Evolutionary conservation across 2,329 filamentous ascomycete species (phyloP).

Genomic region (Scytalidium lignicola): DNA sequence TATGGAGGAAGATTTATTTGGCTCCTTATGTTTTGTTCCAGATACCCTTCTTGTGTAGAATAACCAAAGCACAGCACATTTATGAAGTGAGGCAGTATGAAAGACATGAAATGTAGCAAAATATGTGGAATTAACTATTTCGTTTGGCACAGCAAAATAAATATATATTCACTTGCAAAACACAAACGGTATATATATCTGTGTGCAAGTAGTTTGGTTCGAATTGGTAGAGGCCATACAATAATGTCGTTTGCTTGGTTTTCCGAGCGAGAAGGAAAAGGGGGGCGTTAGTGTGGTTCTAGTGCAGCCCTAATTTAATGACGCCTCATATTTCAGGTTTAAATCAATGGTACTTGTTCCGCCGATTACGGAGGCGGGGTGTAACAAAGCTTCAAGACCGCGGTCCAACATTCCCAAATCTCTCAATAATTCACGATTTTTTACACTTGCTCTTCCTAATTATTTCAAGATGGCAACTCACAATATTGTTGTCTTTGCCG

Average conservation of each 20-base stretch:
- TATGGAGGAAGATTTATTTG: neutral
- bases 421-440: neutral
- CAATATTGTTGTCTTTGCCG: conserved; percentile 76
- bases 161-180: too few species aligned
- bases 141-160: neutral
- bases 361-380: neutral
- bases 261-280: neutral
- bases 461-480: conserved; percentile 56
- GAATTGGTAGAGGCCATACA: too few species aligned
- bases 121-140: neutral
- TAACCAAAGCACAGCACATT: conserved; percentile 6
- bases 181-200: too few species aligned
- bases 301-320: neutral
- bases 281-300: neutral
- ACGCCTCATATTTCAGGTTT: neutral
- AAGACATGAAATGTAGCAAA: neutral
- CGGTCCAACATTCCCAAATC: too few species aligned
- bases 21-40: neutral
- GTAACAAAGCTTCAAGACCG: too few species aligned
- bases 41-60: conserved; percentile 12
- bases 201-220: too few species aligned
- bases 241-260: too few species aligned
- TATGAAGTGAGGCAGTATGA: neutral
- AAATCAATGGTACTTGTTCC: neutral
- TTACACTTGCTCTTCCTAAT: neutral